A percentile compares a stretch with the other conserved stretches of the same genome.
Conservation (phyloP, 352 stramenopile genomes). For the Phytophthora sojae region DNA sequence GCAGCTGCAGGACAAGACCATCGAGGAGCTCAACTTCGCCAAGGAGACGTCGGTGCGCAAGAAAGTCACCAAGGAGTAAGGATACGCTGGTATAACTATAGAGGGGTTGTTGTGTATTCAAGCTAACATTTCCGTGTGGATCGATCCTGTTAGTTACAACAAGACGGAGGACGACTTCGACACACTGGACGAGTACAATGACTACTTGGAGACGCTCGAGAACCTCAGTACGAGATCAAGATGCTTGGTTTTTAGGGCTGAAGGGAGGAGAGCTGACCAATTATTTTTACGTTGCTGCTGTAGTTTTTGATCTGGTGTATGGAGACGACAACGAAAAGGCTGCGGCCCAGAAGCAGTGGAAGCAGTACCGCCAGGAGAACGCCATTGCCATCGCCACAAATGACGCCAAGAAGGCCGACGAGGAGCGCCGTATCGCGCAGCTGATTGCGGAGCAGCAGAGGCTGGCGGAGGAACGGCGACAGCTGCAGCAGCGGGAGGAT, state of each 20-base stretch:
- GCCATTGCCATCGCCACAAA: conserved; percentile 86
- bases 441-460: conserved; percentile 86
- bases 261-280: not conserved
- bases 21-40: conserved; percentile 88
- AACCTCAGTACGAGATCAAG: conserved; percentile 71
- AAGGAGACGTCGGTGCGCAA: conserved; percentile 90
- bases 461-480: conserved; percentile 75
- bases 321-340: conserved; percentile 77
- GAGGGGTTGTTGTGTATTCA: conserved; percentile 1
- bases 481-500: conserved; percentile 83
- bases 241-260: not conserved
- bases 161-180: conserved; percentile 90
- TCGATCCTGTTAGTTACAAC: conserved; percentile 71
- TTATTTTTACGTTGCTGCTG: conserved; percentile 10
- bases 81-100: conserved; percentile 17
- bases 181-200: conserved; percentile 88
- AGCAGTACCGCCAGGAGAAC: conserved; percentile 86
- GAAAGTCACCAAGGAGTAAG: conserved; percentile 87
- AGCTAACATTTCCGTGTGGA: not conserved
- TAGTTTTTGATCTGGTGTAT: conserved; percentile 89
- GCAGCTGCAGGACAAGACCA: conserved; percentile 89
- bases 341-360: conserved; percentile 84
- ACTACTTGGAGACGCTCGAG: conserved; percentile 87
- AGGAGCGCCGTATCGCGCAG: conserved; percentile 87
- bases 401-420: conserved; percentile 86